Evolutionary conservation across 2,329 filamentous ascomycete species (phyloP).

Genomic region (Cercospora beticola): DNA sequence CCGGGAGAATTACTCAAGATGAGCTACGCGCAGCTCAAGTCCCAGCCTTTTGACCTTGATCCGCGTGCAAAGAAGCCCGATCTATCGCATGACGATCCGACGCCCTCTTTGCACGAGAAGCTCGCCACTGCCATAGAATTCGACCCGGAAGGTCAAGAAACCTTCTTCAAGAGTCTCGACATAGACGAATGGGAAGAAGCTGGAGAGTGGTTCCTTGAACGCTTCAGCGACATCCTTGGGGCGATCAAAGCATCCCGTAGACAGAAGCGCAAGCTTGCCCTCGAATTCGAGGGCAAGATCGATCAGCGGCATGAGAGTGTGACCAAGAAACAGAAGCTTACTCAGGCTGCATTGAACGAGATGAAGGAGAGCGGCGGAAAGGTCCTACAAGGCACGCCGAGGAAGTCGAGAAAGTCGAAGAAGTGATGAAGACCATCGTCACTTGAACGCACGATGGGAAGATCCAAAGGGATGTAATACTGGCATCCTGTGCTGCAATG

Average conservation of each 20-base stretch:
- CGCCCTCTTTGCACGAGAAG: slow-evolving; percentile 27
- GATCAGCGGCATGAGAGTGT: slow-evolving; percentile 54
- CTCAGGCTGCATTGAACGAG: slow-evolving; percentile 33
- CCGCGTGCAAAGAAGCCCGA: slow-evolving; percentile 23
- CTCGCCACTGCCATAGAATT: slow-evolving; percentile 19
- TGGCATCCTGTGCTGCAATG: not conserved
- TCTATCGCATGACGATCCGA: slow-evolving; percentile 6
- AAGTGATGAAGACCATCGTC: slow-evolving; percentile 13
- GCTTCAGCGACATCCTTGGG: slow-evolving; percentile 53
- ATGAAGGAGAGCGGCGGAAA: slow-evolving; percentile 57
- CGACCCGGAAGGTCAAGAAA: slow-evolving; percentile 41
- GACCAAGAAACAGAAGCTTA: slow-evolving; percentile 49
- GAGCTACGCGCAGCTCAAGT: slow-evolving; percentile 32
- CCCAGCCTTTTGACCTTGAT: slow-evolving; percentile 32
- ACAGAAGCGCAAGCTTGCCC: slow-evolving; percentile 54
- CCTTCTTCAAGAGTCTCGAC: slow-evolving; percentile 54
- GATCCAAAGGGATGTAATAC: not conserved
- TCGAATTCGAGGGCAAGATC: slow-evolving; percentile 56
- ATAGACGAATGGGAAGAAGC: slow-evolving; percentile 62
- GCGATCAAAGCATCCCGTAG: slow-evolving; percentile 55
- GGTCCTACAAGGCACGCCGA: slow-evolving; percentile 51
- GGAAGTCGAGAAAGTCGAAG: slow-evolving; percentile 32
- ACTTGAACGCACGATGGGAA: not conserved
- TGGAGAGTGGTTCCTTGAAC: slow-evolving; percentile 60
- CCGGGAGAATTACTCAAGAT: slow-evolving; percentile 29